Conservation (phyloP, 352 stramenopile species). For the Phytophthora fragariaefolia region DNA sequence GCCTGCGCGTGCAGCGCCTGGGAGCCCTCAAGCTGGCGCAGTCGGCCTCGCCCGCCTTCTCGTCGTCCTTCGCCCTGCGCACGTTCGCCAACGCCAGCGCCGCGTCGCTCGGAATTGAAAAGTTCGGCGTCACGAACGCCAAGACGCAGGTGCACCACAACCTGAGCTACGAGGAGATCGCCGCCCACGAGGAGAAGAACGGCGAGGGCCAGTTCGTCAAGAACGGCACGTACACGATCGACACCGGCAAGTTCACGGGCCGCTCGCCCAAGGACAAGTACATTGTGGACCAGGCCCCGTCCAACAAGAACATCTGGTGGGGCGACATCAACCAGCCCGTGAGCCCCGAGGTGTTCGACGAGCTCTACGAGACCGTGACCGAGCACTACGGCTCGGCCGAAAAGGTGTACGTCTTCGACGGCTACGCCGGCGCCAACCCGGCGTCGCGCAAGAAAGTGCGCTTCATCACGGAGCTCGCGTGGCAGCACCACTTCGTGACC, state of each 20-base stretch:
- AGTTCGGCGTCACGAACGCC: constrained; percentile 92
- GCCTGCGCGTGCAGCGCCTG: constrained; percentile 62
- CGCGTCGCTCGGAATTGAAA: constrained; percentile 73
- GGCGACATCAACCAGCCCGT: constrained; percentile 97
- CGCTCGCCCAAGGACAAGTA: constrained; percentile 99
- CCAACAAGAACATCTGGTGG: constrained; percentile 97
- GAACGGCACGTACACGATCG: constrained; percentile 96
- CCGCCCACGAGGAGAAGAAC: constrained; percentile 95
- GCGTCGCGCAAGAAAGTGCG: constrained; percentile 95
- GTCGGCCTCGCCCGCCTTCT: constrained; percentile 37
- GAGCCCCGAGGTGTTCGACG: constrained; percentile 94
- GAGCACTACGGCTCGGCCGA: constrained; percentile 93
- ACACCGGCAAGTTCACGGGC: constrained; percentile 99
- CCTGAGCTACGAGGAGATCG: constrained; percentile 96
- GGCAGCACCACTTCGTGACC: constrained; percentile 98
- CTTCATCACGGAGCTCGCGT: constrained; percentile 98
- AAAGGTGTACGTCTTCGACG: constrained; percentile 97
- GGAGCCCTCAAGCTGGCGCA: constrained; percentile 44
- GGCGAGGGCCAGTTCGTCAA: constrained; percentile 92
- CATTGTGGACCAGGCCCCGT: constrained; percentile 94
- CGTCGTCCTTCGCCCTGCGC: constrained; percentile 35
- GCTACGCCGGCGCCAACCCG: constrained; percentile 94
- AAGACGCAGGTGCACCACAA: constrained; percentile 95
- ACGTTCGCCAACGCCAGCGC: constrained; percentile 57
- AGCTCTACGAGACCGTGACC: constrained; percentile 95